A percentile compares a stretch with the other conserved stretches of the same genome.
Conservation (phyloP, 805 yeast species). For the Yarrowia yakushimensis region DNA sequence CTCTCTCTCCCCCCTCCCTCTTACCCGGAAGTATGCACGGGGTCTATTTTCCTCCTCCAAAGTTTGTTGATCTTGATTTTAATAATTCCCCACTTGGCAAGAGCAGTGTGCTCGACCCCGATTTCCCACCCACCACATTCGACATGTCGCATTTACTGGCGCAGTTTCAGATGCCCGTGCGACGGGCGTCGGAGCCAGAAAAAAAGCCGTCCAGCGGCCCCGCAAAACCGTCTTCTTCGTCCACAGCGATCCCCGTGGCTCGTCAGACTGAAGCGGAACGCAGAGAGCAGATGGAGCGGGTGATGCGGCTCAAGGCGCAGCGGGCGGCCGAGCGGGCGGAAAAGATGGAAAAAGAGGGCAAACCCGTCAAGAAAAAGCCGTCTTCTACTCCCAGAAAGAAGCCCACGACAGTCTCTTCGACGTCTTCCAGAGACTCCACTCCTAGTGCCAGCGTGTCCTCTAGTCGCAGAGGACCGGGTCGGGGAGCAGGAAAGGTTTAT, state of each 20-base stretch:
- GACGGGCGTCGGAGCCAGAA: background rate
- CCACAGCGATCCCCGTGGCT: background rate
- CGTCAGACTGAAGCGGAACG: slow-evolving; percentile 28
- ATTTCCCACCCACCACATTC: background rate
- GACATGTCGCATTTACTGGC: slow-evolving; percentile 15
- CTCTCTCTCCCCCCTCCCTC: background rate
- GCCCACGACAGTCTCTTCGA: background rate
- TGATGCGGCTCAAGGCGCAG: slow-evolving; percentile 35
- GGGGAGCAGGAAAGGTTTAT: background rate
- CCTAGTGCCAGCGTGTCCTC: background rate
- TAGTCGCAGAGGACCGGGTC: background rate
- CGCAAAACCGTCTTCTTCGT: background rate
- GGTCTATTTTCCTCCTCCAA: background rate
- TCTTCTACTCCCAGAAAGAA: slow-evolving; percentile 30
- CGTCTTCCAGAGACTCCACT: background rate
- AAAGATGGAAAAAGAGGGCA: slow-evolving; percentile 27
- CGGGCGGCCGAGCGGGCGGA: slow-evolving; percentile 29
- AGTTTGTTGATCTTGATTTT: background rate
- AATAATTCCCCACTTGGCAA: background rate
- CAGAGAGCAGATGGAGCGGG: slow-evolving; percentile 31
- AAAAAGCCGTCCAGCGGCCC: background rate
- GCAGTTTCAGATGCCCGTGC: slow-evolving; percentile 22
- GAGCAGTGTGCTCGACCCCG: slow-evolving; percentile 1
- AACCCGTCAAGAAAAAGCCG: slow-evolving; percentile 41
- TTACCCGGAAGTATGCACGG: background rate